These are phyloP conservation scores for Candida yuanshanica DNA, from an alignment of 805 yeast species.

Conservation along the genomic window DNA sequence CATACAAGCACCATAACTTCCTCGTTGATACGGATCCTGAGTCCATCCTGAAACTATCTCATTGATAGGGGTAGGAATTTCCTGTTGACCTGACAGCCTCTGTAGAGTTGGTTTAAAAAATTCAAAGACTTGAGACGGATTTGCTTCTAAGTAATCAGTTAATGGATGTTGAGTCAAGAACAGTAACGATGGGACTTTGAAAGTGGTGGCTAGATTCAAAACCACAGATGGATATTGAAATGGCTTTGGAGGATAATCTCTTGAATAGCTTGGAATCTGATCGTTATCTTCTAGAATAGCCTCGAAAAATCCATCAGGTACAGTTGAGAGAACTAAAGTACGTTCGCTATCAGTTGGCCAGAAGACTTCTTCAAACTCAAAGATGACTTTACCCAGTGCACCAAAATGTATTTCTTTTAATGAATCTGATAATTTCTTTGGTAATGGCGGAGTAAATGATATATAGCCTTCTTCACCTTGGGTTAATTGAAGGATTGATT, in stretches of 20 bases:
- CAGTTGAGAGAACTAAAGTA: conserved; percentile 38
- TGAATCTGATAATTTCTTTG: conserved; percentile 36
- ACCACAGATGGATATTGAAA: conserved; percentile 58
- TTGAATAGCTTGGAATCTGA: conserved; percentile 1
- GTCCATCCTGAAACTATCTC: conserved; percentile 70
- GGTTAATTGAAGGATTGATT: conserved; percentile 52
- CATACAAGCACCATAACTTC: conserved; percentile 72
- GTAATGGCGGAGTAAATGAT: conserved; percentile 51
- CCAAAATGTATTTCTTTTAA: conserved; percentile 53
- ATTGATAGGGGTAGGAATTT: conserved; percentile 34
- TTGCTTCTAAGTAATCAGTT: conserved; percentile 49
- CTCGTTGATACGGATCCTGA: conserved; percentile 67
- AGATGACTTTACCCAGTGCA: conserved; percentile 63
- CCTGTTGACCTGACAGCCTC: conserved; percentile 6
- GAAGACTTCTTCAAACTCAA: conserved; percentile 58
- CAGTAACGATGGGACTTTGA: conserved; percentile 48
- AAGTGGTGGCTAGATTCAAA: conserved; percentile 51
- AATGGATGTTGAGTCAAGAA: conserved; percentile 67
- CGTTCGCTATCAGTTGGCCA: conserved; percentile 56
- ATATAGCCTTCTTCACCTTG: conserved; percentile 38
- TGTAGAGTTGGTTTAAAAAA: conserved; percentile 43
- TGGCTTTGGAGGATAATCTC: conserved; percentile 28
- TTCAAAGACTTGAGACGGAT: conserved; percentile 50
- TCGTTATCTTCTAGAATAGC: conserved; percentile 8
- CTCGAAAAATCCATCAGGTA: conserved; percentile 20